Evolutionary conservation across 2,329 filamentous ascomycete genomes (phyloP).

Genomic region (Colletotrichum australisinense): DNA sequence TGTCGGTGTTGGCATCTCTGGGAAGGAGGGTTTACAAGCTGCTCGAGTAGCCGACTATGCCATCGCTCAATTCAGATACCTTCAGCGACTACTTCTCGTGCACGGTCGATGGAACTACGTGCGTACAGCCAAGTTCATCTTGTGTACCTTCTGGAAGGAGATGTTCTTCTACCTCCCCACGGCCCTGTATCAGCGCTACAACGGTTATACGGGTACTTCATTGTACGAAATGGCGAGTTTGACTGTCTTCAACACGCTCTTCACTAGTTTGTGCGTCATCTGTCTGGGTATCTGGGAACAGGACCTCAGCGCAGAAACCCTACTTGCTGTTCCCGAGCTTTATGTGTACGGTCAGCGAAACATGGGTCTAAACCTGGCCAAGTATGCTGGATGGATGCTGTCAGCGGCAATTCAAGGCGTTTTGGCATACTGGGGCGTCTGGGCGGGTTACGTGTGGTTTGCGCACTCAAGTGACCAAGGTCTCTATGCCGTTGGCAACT

Average conservation of each 20-base stretch:
- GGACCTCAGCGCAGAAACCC: constrained; percentile 83
- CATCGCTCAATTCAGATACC: constrained; percentile 90
- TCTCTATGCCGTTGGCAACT: constrained; percentile 78
- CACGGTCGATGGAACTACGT: constrained; percentile 94
- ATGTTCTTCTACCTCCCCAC: constrained; percentile 87
- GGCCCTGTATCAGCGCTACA: constrained; percentile 84
- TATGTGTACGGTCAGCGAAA: constrained; percentile 85
- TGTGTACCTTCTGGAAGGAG: constrained; percentile 93
- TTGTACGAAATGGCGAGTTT: constrained; percentile 89
- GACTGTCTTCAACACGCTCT: constrained; percentile 94
- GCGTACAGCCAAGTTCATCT: constrained; percentile 87
- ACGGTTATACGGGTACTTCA: constrained; percentile 90
- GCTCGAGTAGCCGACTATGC: constrained; percentile 92
- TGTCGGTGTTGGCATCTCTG: constrained; percentile 91
- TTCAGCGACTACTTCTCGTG: constrained; percentile 85
- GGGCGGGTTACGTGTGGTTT: constrained; percentile 62
- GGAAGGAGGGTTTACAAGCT: constrained; percentile 91
- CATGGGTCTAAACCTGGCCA: constrained; percentile 77
- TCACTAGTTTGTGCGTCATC: constrained; percentile 90
- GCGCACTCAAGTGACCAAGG: constrained; percentile 71
- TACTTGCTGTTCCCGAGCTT: constrained; percentile 92
- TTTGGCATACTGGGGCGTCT: constrained; percentile 76
- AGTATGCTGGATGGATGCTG: constrained; percentile 83
- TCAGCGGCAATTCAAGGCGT: constrained; percentile 79
- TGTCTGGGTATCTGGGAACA: constrained; percentile 93